These are phyloP conservation scores for Simplicillium sp. DNA, from an alignment of 2,329 filamentous ascomycete species.

Conservation along the genomic window DNA sequence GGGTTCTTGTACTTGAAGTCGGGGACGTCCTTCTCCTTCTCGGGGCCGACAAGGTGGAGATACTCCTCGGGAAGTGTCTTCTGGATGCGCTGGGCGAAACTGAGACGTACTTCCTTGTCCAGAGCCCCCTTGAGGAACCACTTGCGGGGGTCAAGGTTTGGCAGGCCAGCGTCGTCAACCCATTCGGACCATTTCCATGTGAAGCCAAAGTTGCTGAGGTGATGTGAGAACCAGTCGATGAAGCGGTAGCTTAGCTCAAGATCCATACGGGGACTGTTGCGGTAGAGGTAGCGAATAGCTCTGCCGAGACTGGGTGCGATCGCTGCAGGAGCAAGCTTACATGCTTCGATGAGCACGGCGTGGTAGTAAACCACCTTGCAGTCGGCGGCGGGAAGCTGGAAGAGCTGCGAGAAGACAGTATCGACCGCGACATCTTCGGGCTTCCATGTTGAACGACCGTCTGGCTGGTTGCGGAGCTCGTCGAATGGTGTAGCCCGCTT, in stretches of 20 bases:
- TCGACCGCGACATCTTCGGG: constrained; percentile 97
- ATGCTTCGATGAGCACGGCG: constrained; percentile 85
- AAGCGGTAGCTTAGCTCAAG: constrained; percentile 81
- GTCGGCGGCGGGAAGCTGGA: constrained; percentile 76
- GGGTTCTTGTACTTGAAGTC: constrained; percentile 79
- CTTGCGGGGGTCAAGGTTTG: constrained; percentile 75
- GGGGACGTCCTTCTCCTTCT: constrained; percentile 91
- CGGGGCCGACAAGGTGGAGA: constrained; percentile 68
- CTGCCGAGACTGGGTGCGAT: constrained; percentile 89
- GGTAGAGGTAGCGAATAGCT: constrained; percentile 86
- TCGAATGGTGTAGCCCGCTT: constrained; percentile 92
- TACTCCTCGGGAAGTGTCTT: constrained; percentile 84
- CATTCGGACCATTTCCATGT: constrained; percentile 99
- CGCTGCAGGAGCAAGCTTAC: constrained; percentile 92
- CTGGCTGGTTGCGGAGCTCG: constrained; percentile 62
- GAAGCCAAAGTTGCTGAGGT: constrained; percentile 97
- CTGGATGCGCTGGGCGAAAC: constrained; percentile 92
- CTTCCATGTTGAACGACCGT: constrained; percentile 75
- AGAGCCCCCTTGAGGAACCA: constrained; percentile 85
- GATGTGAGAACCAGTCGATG: constrained; percentile 95
- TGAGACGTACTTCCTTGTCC: constrained; percentile 94
- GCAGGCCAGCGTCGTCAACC: constrained; percentile 74
- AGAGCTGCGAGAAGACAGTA: constrained; percentile 90
- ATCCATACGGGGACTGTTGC: constrained; percentile 73
- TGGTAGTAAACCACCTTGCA: constrained; percentile 97